These are phyloP conservation scores for Ophiocordyceps camponoti-leonardi DNA, from an alignment of 2,329 filamentous ascomycete genomes.

Conservation along the genomic window DNA sequence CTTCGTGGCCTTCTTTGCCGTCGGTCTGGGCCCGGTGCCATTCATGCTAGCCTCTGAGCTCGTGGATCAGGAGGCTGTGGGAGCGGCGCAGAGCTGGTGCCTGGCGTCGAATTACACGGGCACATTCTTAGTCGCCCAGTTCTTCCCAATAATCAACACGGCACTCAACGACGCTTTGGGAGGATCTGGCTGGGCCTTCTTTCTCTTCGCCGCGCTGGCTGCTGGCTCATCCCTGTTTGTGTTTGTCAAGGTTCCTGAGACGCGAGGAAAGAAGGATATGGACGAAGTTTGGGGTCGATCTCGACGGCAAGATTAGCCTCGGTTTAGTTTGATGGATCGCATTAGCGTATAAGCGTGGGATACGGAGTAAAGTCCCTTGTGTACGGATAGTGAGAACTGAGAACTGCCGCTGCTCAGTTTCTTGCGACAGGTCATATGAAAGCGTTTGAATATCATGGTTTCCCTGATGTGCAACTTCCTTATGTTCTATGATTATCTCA, in stretches of 20 bases:
- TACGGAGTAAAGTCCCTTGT: no score
- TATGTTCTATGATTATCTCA: no score
- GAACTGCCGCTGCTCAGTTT: no score
- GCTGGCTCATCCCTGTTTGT: slow-evolving; percentile 56
- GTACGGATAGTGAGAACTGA: no score
- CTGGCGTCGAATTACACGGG: slow-evolving; percentile 77
- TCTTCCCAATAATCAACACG: slow-evolving; percentile 77
- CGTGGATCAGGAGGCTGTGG: slow-evolving; percentile 77
- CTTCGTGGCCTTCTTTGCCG: slow-evolving; percentile 80
- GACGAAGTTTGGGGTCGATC: slow-evolving; percentile 83
- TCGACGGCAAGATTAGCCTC: slow-evolving; percentile 29
- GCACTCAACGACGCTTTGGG: slow-evolving; percentile 46
- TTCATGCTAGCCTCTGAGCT: slow-evolving; percentile 89
- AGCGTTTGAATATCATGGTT: no score
- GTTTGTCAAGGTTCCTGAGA: slow-evolving; percentile 63
- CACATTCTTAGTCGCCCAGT: slow-evolving; percentile 84
- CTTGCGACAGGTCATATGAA: no score
- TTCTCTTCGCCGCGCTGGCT: slow-evolving; percentile 70
- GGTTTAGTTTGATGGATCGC: background rate
- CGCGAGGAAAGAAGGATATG: slow-evolving; percentile 63
- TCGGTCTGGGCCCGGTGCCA: slow-evolving; percentile 82
- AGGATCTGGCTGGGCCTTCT: slow-evolving; percentile 71
- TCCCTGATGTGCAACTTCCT: no score
- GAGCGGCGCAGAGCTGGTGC: slow-evolving; percentile 78
- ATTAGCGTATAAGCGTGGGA: background rate